Percentiles rank a stretch among this genome's conserved stretches.
These are phyloP conservation scores for Ascochyta rabiei DNA, from an alignment of 2,329 filamentous ascomycete species.

Conservation along the genomic window DNA sequence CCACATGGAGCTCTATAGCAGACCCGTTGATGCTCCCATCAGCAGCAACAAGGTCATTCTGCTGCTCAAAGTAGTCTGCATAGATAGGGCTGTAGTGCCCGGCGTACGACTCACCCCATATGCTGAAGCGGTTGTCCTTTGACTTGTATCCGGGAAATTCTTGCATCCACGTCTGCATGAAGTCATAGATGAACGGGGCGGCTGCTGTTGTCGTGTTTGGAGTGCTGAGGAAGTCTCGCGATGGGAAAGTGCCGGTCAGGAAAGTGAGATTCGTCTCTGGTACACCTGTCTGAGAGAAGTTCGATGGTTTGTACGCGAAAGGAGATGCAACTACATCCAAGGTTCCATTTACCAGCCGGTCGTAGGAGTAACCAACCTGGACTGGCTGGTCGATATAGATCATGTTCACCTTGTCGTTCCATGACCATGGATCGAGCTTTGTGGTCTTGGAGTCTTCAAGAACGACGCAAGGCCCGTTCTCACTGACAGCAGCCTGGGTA, in stretches of 20 bases:
- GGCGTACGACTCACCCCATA: slow-evolving; percentile 54
- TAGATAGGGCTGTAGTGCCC: slow-evolving; percentile 62
- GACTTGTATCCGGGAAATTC: slow-evolving; percentile 27
- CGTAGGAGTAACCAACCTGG: slow-evolving; percentile 60
- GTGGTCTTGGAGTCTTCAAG: slow-evolving; percentile 26
- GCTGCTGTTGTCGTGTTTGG: slow-evolving; percentile 22
- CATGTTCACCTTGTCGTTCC: slow-evolving; percentile 42
- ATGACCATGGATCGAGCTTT: slow-evolving; percentile 23
- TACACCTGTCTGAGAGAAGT: slow-evolving; percentile 16
- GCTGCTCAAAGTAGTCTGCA: slow-evolving; percentile 57
- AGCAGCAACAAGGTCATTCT: slow-evolving; percentile 58
- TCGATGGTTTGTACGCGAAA: neutral
- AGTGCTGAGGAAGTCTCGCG: slow-evolving; percentile 2
- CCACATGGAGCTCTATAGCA: slow-evolving; percentile 43
- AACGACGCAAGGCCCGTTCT: slow-evolving; percentile 23
- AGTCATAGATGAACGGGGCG: slow-evolving; percentile 22
- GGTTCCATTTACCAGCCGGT: slow-evolving; percentile 16
- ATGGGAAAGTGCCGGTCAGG: slow-evolving; percentile 16
- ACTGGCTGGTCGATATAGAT: slow-evolving; percentile 73
- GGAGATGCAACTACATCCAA: slow-evolving; percentile 6
- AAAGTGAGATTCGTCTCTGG: slow-evolving; percentile 14
- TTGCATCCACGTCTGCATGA: slow-evolving; percentile 23
- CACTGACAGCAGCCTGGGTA: slow-evolving; percentile 21
- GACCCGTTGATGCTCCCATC: slow-evolving; percentile 31
- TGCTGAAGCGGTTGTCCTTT: slow-evolving; percentile 25